Percentiles rank a stretch among this genome's conserved stretches.
These are phyloP conservation scores for Epichloe coenophiala DNA, from an alignment of 2,329 filamentous ascomycete genomes.

Conservation along the genomic window DNA sequence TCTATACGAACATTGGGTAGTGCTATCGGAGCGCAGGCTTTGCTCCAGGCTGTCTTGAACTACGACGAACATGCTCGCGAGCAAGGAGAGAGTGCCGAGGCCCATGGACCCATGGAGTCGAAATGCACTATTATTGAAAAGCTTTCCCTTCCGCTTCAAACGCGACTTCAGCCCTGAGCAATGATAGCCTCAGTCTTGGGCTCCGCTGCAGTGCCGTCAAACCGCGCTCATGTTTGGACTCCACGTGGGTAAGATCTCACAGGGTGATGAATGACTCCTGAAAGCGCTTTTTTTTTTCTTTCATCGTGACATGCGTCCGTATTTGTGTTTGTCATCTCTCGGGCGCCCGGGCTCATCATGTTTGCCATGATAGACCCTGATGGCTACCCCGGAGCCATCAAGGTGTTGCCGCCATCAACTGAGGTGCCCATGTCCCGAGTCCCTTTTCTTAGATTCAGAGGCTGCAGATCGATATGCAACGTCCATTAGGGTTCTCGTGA, in stretches of 20 bases:
- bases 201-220: too few species aligned
- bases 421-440: too few species aligned
- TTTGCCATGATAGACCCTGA: conserved; percentile 1
- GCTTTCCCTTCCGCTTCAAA: too few species aligned
- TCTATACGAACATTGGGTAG: conserved; percentile 2
- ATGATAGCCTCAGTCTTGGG: too few species aligned
- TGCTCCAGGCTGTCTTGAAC: conserved; percentile 13
- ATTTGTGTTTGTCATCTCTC: background rate
- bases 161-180: too few species aligned
- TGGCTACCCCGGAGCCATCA: conserved; percentile 5
- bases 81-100: background rate
- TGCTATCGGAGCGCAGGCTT: conserved; percentile 14
- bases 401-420: background rate
- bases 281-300: too few species aligned
- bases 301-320: too few species aligned
- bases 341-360: background rate
- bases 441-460: background rate
- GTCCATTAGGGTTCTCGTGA: background rate
- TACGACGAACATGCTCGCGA: conserved; percentile 9
- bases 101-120: too few species aligned
- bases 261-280: too few species aligned
- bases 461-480: background rate
- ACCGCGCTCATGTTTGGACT: too few species aligned
- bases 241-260: too few species aligned
- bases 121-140: too few species aligned